Evolutionary conservation across 495 filamentous ascomycete species (phyloP).

Genomic region (Amorphotheca resinae): DNA sequence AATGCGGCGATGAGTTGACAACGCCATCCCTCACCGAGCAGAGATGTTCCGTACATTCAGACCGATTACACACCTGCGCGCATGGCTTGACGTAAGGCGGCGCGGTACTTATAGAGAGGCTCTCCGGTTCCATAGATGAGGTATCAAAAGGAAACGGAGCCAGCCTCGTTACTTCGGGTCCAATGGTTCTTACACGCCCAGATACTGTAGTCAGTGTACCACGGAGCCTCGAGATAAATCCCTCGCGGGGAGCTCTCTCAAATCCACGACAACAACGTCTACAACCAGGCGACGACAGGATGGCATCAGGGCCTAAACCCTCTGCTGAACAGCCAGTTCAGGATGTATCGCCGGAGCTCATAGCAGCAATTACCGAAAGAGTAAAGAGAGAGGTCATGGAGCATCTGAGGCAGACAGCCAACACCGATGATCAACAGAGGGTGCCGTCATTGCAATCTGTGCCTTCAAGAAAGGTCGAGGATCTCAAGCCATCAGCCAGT

Average conservation of each 20-base stretch:
- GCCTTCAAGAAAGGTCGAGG: constrained; percentile 7
- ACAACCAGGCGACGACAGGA: constrained; percentile 9
- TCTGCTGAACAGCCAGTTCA: constrained; percentile 1
- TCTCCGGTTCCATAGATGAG: no score
- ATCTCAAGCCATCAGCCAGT: constrained; percentile 16
- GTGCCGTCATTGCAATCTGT: not conserved
- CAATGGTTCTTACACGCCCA: constrained; percentile 3
- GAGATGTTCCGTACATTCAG: no score
- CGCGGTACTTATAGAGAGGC: no score
- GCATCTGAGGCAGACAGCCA: constrained; percentile 19
- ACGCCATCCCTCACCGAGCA: no score
- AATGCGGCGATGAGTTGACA: no score
- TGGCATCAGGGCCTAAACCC: constrained; percentile 7
- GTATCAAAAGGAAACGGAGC: no score
- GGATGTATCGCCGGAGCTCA: constrained; percentile 18
- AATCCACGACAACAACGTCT: constrained; percentile 8
- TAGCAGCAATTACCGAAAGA: constrained; percentile 17
- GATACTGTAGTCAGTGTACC: constrained; percentile 10
- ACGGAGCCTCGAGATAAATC: constrained; percentile 12
- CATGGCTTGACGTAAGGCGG: no score
- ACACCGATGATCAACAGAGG: constrained; percentile 9
- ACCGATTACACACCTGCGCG: no score
- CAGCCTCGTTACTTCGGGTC: constrained; percentile 11
- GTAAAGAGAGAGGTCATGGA: constrained; percentile 19
- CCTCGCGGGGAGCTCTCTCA: constrained; percentile 1